Conservation (phyloP, 805 yeast species). For the Helenozyma baotianmanensis region DNA sequence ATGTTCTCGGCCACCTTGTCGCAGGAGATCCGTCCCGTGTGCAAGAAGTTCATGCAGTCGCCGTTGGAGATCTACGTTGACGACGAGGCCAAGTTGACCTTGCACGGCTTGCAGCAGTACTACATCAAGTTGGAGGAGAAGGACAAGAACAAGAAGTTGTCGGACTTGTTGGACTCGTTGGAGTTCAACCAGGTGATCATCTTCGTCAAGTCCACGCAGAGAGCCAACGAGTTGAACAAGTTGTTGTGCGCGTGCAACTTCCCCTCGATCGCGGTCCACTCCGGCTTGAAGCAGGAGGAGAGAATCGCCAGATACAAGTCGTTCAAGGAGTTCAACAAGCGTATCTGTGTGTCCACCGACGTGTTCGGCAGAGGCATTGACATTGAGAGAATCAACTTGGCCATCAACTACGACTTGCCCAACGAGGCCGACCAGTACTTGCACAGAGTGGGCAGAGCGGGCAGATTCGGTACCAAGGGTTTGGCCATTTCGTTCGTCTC, state of each 20-base stretch:
- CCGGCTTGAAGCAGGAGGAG: constrained; percentile 94
- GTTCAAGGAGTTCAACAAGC: constrained; percentile 96
- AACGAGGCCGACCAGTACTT: constrained; percentile 95
- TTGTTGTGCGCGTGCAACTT: constrained; percentile 87
- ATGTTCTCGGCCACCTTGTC: constrained; percentile 97
- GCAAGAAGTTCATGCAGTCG: constrained; percentile 96
- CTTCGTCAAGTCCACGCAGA: constrained; percentile 84
- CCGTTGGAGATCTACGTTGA: constrained; percentile 97
- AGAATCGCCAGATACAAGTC: constrained; percentile 95
- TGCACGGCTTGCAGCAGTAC: constrained; percentile 97
- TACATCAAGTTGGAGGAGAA: constrained; percentile 83
- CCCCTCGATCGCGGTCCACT: constrained; percentile 96
- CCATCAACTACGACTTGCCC: constrained; percentile 96
- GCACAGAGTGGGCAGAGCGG: constrained; percentile 99
- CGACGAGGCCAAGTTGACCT: constrained; percentile 93
- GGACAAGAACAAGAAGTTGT: constrained; percentile 88
- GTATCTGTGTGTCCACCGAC: constrained; percentile 98
- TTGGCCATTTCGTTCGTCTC: constrained; percentile 89
- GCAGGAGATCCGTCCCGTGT: constrained; percentile 90
- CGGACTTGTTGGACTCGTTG: constrained; percentile 86
- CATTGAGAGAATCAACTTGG: constrained; percentile 96
- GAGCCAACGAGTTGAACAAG: constrained; percentile 89
- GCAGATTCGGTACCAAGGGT: constrained; percentile 99
- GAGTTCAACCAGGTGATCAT: constrained; percentile 98
- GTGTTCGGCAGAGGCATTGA: constrained; percentile 99